phyloP scores from a whole-genome alignment of 495 filamentous ascomycete species.

The Trichocladium uniseriatum region DNA sequence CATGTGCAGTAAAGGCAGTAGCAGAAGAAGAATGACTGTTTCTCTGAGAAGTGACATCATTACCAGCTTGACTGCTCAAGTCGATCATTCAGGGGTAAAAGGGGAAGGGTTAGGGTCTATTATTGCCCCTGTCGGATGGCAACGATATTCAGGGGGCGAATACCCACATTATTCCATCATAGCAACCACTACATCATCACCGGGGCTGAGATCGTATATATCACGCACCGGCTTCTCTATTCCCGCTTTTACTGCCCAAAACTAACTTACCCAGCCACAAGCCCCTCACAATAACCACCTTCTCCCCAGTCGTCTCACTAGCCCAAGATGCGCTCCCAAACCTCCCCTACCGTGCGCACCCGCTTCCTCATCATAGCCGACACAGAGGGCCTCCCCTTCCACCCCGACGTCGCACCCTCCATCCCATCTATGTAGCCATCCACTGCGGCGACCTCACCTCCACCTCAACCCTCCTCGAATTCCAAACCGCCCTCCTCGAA shows the following conservation, averaged over 20 bases:
- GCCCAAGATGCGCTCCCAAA: neutral
- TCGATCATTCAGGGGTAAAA: no score
- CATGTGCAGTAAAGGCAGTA: no score
- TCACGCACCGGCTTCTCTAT: neutral
- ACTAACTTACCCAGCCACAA: no score
- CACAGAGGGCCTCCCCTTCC: constrained; percentile 41
- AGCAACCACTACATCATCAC: neutral
- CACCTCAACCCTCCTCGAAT: no score
- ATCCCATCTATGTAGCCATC: constrained; percentile 49
- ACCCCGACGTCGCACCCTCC: constrained; percentile 6
- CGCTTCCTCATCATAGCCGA: constrained; percentile 55
- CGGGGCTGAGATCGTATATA: neutral
- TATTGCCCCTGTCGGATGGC: no score
- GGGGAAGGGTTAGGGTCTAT: no score
- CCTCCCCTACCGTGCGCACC: constrained; percentile 7
- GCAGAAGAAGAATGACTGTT: no score
- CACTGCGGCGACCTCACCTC: constrained; percentile 71
- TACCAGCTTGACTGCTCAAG: no score
- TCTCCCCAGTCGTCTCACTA: neutral
- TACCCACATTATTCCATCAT: constrained; percentile 4
- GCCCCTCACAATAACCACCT: no score
- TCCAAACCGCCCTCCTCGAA: no score
- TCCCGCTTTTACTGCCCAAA: neutral
- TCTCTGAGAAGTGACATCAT: no score
- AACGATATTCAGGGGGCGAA: neutral